Percentiles rank a stretch among this genome's conserved stretches.
phyloP scores from a whole-genome alignment of 257 asterid species.

The Coffea canephora region DNA sequence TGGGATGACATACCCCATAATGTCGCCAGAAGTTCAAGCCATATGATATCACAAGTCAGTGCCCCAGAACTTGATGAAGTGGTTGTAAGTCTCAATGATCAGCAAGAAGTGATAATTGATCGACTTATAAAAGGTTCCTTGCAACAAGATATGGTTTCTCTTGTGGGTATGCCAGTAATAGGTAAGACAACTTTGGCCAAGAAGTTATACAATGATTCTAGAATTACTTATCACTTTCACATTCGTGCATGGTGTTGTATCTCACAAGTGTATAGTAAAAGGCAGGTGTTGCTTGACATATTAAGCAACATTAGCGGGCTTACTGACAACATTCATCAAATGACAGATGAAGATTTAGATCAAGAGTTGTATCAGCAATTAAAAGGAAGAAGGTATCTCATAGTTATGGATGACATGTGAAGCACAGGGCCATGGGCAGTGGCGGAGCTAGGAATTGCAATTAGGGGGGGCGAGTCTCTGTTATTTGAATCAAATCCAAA shows the following conservation, averaged over 20 bases:
- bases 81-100: not conserved
- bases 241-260: slow-evolving; percentile 12
- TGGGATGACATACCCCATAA: not conserved
- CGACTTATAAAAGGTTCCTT: not conserved
- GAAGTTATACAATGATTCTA: not conserved
- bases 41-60: no score
- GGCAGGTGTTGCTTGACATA: slow-evolving; percentile 2
- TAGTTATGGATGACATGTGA: slow-evolving; percentile 13
- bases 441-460: no score
- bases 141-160: not conserved
- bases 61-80: not conserved
- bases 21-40: not conserved
- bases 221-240: not conserved
- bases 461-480: no score
- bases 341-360: slow-evolving; percentile 7
- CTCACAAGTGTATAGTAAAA: not conserved
- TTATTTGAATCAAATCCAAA: no score
- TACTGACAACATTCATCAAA: not conserved
- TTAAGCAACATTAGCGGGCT: not conserved
- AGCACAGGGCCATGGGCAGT: not conserved
- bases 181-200: slow-evolving; percentile 11
- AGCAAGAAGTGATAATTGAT: not conserved
- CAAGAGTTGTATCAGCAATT: not conserved
- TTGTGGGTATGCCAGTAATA: slow-evolving; percentile 14
- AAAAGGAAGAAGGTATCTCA: not conserved